Evolutionary conservation across 148 eudicot species (phyloP).

Genomic region (Suaeda aralocaspica): DNA sequence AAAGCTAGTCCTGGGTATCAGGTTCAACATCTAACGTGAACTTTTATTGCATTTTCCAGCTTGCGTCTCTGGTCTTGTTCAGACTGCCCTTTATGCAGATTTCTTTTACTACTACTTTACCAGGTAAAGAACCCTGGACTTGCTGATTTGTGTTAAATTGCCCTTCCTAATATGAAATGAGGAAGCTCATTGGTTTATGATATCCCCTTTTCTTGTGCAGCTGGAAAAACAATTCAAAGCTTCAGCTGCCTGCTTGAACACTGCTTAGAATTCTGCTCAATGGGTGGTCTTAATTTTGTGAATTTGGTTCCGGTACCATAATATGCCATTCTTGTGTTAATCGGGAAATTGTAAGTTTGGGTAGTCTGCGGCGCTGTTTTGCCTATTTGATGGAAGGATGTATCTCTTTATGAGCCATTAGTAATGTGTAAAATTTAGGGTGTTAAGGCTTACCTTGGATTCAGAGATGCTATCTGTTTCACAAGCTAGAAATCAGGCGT

Average conservation of each 20-base stretch:
- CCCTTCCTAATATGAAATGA: background rate
- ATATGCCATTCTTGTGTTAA: background rate
- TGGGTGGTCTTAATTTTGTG: background rate
- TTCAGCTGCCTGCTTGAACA: slow-evolving; percentile 66
- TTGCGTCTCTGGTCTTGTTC: slow-evolving; percentile 60
- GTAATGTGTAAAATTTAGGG: slow-evolving; percentile 2
- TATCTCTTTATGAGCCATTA: background rate
- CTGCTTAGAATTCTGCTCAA: background rate
- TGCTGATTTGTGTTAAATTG: background rate
- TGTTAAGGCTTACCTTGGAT: background rate
- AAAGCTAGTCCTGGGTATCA: background rate
- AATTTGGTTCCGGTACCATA: background rate
- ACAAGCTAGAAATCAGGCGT: background rate
- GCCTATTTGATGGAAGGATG: background rate
- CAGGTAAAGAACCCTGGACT: slow-evolving; percentile 36
- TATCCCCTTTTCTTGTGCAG: slow-evolving; percentile 45
- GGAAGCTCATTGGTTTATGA: background rate
- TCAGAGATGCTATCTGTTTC: background rate
- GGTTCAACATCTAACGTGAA: background rate
- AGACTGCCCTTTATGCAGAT: slow-evolving; percentile 82
- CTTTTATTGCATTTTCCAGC: slow-evolving; percentile 37
- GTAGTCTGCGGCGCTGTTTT: background rate
- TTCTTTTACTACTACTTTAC: slow-evolving; percentile 82
- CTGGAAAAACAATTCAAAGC: slow-evolving; percentile 71
- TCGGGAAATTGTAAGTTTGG: background rate